These are phyloP conservation scores for Rhytidhysteron rufulum DNA, from an alignment of 2,329 filamentous ascomycete genomes.

Conservation along the genomic window DNA sequence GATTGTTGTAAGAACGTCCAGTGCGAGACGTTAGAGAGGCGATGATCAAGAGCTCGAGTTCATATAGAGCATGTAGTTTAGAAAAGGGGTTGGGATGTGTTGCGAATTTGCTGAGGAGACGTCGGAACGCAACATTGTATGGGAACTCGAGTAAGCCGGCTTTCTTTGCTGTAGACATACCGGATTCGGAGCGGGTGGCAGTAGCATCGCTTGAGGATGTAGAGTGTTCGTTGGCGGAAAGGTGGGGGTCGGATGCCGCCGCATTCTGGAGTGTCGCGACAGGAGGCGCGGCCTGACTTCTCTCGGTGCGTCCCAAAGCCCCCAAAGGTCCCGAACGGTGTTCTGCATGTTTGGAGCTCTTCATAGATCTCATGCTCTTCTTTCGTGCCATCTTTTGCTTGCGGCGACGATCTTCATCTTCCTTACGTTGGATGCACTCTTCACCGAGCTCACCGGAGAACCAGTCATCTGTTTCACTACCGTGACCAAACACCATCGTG, in stretches of 20 bases:
- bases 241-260: constrained; percentile 33
- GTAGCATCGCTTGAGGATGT: constrained; percentile 44
- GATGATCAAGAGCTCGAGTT: constrained; percentile 77
- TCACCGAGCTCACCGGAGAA: constrained; percentile 60
- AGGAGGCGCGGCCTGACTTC: constrained; percentile 39
- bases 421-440: constrained; percentile 39
- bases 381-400: constrained; percentile 34
- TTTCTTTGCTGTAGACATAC: constrained; percentile 40
- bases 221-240: constrained; percentile 44
- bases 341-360: constrained; percentile 26
- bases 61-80: constrained; percentile 78
- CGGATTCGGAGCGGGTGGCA: constrained; percentile 33
- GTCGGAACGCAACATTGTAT: constrained; percentile 74
- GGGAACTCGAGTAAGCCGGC: constrained; percentile 61
- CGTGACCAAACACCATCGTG: constrained; percentile 77
- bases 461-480: constrained; percentile 91
- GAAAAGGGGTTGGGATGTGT: constrained; percentile 82
- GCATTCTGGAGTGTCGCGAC: constrained; percentile 41
- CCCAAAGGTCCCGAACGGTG: constrained; percentile 40
- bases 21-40: constrained; percentile 64
- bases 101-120: constrained; percentile 79
- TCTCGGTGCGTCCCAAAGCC: constrained; percentile 38
- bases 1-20: constrained; percentile 40
- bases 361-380: constrained; percentile 62
- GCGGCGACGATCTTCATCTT: constrained; percentile 38